Percentiles rank a stretch among this genome's conserved stretches.
These are phyloP conservation scores for Collybiopsis confluens DNA, from an alignment of 768 basidiomycete species.

Conservation along the genomic window DNA sequence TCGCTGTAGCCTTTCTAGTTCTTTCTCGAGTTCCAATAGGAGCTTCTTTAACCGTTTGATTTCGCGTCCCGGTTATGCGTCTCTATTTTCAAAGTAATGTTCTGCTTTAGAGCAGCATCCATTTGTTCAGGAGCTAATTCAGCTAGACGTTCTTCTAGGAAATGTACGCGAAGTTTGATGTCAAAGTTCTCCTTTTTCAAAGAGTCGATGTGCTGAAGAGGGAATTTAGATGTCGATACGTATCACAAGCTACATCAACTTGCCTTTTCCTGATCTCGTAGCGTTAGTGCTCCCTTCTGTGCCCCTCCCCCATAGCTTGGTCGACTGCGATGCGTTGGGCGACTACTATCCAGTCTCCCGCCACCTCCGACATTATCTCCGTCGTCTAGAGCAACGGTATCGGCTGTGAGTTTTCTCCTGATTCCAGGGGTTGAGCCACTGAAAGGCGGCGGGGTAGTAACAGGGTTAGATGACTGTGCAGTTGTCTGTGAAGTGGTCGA, in stretches of 20 bases:
- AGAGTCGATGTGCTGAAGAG: slow-evolving; percentile 80
- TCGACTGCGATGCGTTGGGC: slow-evolving; percentile 27
- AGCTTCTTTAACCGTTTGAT: slow-evolving; percentile 91
- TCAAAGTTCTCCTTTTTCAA: slow-evolving; percentile 97
- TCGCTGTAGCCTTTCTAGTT: slow-evolving; percentile 67
- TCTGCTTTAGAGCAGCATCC: slow-evolving; percentile 87
- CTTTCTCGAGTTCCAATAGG: slow-evolving; percentile 77
- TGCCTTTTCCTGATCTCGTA: slow-evolving; percentile 97
- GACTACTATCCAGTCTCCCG: background rate
- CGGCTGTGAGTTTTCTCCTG: slow-evolving; percentile 28
- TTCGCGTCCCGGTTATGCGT: slow-evolving; percentile 85
- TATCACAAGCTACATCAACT: background rate
- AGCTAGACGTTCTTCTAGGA: slow-evolving; percentile 88
- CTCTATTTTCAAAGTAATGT: slow-evolving; percentile 89
- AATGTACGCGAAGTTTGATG: slow-evolving; percentile 93
- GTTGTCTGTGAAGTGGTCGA: slow-evolving; percentile 50
- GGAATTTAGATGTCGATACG: background rate
- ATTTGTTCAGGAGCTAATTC: slow-evolving; percentile 90
- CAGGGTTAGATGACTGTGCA: slow-evolving; percentile 44
- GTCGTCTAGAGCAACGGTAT: slow-evolving; percentile 14
- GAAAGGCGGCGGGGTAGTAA: slow-evolving; percentile 49
- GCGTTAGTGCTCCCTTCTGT: slow-evolving; percentile 59
- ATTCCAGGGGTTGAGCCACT: slow-evolving; percentile 14
- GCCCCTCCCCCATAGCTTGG: slow-evolving; percentile 31
- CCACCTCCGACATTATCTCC: slow-evolving; percentile 21